Evolutionary conservation across 1,284 basidiomycete species (phyloP), one percentile per base, ranked within the genome.

Genomic region (Vanrija sp.): DNA sequence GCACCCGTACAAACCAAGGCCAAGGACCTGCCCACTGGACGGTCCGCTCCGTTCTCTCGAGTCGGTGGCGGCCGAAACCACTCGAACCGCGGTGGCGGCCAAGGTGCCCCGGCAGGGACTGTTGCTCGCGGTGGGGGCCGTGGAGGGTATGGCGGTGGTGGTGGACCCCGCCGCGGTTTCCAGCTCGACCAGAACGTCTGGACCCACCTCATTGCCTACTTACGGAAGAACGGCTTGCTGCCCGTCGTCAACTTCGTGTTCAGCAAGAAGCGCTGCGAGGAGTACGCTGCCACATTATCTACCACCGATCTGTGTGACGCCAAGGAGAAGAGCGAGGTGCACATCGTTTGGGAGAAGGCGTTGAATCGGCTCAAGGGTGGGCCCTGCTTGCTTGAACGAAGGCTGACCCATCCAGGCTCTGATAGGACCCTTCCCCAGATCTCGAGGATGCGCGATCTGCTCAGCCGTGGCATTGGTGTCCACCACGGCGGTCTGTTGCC

Each of bases 161-260:
- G 76, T 35, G 70, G 66, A 36, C 64, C 70, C n/a, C 66, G 66
- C 14, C 66, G 82, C 4, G 78, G 88, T 56, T 82, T 81, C 9
- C 85, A 89, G 62, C 81, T 83, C 9, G 92, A 96, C 78, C 91
- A 88, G 77, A 91, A 94, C 61, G 79, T 98, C 4, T 98, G 95
- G 79, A 90, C 96, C 19, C 93, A 98, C 68, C 81, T 99, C 41
- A 81, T 98, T 25, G 87, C 86, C 6, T 81, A 90, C 65, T 80
- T 99, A 49, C 84, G 86, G 67, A 98, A 98, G 77, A 85, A 87
- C 59, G 78, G 81, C 22, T 81, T 98, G 2, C 80, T 99, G 1
- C 96, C 96, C 1, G 92, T 94, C 8, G 96, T 99, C 43, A 85
- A 96, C 25, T 99, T 99, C 74, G 96, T 95, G 1, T 88, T 99